Percentiles rank a stretch among this genome's conserved stretches.
phyloP scores from a whole-genome alignment of 345 rosid species.

The Populus pruinosa region DNA sequence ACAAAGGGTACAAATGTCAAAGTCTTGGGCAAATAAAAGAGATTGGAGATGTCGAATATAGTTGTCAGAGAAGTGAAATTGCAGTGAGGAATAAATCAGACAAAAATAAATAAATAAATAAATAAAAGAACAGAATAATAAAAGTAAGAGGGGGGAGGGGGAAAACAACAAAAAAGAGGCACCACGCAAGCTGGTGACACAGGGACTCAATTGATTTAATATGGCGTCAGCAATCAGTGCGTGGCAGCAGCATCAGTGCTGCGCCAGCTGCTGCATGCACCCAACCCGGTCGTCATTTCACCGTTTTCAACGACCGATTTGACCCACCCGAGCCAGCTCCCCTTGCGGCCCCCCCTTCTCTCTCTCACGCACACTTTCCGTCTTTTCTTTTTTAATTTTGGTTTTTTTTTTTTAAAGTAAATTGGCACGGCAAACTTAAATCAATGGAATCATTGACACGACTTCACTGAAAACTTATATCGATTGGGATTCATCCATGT shows the following conservation, averaged over 20 bases:
- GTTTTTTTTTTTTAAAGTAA: no score
- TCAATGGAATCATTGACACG: no score
- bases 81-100: background rate
- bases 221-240: constrained; percentile 22
- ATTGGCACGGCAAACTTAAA: no score
- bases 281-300: constrained; percentile 40
- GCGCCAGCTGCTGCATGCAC: background rate
- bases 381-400: background rate
- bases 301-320: constrained; percentile 2
- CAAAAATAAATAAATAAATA: background rate
- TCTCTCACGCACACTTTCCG: background rate
- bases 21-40: background rate
- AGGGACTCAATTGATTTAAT: background rate
- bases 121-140: no score
- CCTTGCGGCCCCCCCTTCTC: background rate
- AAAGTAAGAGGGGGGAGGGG: no score
- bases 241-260: constrained; percentile 10
- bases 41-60: background rate
- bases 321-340: background rate
- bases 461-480: no score
- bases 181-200: background rate
- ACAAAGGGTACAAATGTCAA: no score
- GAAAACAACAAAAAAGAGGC: background rate
- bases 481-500: no score
- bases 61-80: background rate